Base-by-base conservation (phyloP, 768 basidiomycete genomes). In the Phaeotremella fagi region DNA sequence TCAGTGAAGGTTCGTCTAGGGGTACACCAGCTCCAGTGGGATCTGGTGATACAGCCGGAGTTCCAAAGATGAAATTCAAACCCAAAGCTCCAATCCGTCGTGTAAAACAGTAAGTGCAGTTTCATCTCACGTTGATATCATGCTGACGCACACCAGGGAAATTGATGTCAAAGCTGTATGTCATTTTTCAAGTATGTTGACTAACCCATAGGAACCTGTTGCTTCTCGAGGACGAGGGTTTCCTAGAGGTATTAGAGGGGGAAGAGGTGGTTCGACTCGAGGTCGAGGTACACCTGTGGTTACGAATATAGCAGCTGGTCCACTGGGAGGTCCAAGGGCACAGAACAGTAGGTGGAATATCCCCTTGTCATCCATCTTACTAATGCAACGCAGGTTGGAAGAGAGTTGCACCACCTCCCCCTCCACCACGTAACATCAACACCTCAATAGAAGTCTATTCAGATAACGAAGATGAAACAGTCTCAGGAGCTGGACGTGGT, bases 51-150 rank as follows among this genome's bases (percentile, higher is more conserved):
- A 25, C 48, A 6, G 20, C 23, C n/a, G n/a, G n/a, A 4, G 44
- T 29, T 26, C 53, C 50, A 16, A 71, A 51, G 42, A n/a, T 71
- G 57, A 71, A 71, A 45, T 71, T 71, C 50, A 57, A 66, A 15
- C 69, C 69, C 31, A 7, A 7, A 33, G 31, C 16, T 0, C 52
- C 61, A 18, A 45, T 61, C 43, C 38, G 12, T 14, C 47, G 54
- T n/a, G 63, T 58, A 1, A 71, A 71, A 38, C 42, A 48, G 66
- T 68, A 50, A 46, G 63, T 63, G 9, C 3, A 26, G n/a, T n/a
- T 20, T 25, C 4, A 7, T n/a, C n/a, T n/a, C n/a, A n/a, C 38
- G 12, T 20, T 14, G 38, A 36, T 27, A 12, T n/a, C n/a, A 16
- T 28, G 31, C 16, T 37, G 42, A 46, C 14, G 9, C 18, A 20